phyloP scores from a whole-genome alignment of 2,329 filamentous ascomycete species.

The Emergomyces pasteurianus region DNA sequence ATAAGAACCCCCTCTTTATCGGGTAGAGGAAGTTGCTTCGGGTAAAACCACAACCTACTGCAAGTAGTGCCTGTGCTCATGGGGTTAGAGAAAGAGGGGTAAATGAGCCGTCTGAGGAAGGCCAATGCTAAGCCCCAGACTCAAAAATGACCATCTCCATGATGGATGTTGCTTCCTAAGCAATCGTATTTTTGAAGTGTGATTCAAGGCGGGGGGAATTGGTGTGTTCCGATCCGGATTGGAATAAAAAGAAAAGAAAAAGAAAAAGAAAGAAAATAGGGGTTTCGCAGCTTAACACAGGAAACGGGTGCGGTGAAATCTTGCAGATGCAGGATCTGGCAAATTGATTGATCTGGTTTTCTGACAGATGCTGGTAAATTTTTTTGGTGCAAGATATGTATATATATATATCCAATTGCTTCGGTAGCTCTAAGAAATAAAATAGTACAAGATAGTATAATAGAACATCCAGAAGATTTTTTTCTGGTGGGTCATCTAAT shows the following conservation, averaged over 20 bases:
- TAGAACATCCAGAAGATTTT: not conserved
- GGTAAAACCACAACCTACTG: too few relatives aligned
- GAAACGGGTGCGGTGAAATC: not conserved
- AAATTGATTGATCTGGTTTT: not conserved
- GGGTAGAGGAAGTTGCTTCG: too few relatives aligned
- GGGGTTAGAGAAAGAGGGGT: too few relatives aligned
- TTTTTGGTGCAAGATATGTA: too few relatives aligned
- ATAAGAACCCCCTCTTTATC: too few relatives aligned
- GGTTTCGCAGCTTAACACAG: too few relatives aligned
- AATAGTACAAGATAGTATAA: not conserved
- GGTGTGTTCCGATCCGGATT: not conserved
- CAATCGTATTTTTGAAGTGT: not conserved
- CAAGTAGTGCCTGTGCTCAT: too few relatives aligned
- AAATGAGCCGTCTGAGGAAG: not conserved
- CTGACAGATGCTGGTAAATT: too few relatives aligned
- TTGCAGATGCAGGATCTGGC: not conserved
- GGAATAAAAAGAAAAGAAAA: not conserved
- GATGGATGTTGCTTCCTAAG: not conserved
- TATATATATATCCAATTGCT: too few relatives aligned
- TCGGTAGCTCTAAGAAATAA: too few relatives aligned
- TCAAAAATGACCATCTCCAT: not conserved
- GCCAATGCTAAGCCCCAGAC: not conserved
- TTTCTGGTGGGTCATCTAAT: not conserved
- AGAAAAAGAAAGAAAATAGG: not conserved
- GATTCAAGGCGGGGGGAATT: not conserved